A percentile compares a stretch with the other conserved stretches of the same genome.
phyloP scores from a whole-genome alignment of 2,329 filamentous ascomycete genomes.

The Hymenoscyphus infarciens region DNA sequence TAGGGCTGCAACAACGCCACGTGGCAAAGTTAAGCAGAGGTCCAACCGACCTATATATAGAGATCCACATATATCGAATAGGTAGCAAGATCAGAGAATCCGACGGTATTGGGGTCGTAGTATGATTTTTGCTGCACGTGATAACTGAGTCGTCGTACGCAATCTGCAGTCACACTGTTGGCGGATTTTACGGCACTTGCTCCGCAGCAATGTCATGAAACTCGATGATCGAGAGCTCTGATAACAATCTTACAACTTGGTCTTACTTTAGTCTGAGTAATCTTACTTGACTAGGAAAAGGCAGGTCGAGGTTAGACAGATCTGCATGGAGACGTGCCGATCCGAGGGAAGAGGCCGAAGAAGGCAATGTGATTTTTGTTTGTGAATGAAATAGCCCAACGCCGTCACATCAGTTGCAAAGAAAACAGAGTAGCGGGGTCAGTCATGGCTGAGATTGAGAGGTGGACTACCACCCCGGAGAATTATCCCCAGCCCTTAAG shows the following conservation, averaged over 20 bases:
- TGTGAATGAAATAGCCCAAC: not conserved
- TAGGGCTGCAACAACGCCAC: constrained; percentile 16
- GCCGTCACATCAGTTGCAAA: not conserved
- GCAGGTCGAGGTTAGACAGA: not conserved
- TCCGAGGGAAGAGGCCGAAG: constrained; percentile 2
- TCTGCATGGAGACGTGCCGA: constrained; percentile 7
- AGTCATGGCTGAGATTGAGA: not conserved
- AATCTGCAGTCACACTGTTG: not conserved
- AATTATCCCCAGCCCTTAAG: not conserved
- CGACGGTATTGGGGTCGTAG: not conserved
- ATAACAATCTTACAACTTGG: not conserved
- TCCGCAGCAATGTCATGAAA: not conserved
- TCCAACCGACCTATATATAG: constrained; percentile 11
- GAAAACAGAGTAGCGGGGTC: not conserved
- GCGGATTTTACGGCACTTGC: not conserved
- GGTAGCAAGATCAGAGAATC: constrained; percentile 5
- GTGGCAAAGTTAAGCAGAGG: constrained; percentile 14
- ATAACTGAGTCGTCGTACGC: constrained; percentile 1
- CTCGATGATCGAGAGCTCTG: not conserved
- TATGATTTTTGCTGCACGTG: constrained; percentile 5
- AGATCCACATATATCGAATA: constrained; percentile 8
- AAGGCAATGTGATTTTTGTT: not conserved
- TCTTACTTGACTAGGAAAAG: not conserved
- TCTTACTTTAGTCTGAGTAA: not conserved
- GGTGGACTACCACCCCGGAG: not conserved